Base-by-base conservation (phyloP, 371 early-diverging fungal species). In the Mucor irregularis region DNA sequence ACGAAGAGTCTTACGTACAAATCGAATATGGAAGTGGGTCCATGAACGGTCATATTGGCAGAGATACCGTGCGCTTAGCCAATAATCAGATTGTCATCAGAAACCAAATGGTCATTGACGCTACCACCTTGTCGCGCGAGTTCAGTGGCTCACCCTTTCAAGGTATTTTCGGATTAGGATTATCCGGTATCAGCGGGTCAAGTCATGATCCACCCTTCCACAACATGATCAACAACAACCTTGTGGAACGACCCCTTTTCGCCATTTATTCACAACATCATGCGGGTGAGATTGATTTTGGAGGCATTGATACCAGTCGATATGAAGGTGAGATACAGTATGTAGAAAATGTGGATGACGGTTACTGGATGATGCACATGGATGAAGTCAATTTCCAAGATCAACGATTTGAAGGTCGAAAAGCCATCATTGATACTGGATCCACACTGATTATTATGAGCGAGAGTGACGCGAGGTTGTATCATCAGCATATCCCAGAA, bases 331-430 rank as follows among this genome's bases (percentile, higher is more conserved):
- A 84, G 0, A 34, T 90, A 3, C 45, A 74, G 48, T 93, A 85
- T 80, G 79, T 82, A 10, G 80, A 85, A 4, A 82, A 86, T 19
- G 74, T 85, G 26, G 84, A 89, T 60, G 80, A 79, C 40, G 88
- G 84, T 0, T 93, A 89, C 74, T 93, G 93, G 93, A 87, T 88
- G 69, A 85, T 91, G 25, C 69, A 72, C 21, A 63, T 90, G 54
- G 71, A 85, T 34, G 62, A 68, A 33, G 72, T 84, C 11, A 51
- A 69, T 7, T 59, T 83, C 6, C 81, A 75, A 6, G 56, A 71
- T 5, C 31, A 57, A 2, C 21, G 44, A 7, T 68, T 71, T 24
- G 56, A 55, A 0, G 47, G 53, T 1, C 65, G 73, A 22, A 71
- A 69, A 26, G 84, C 81, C 17, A 81, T 85, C 38, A 69, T 84